Evolutionary conservation across 2,329 filamentous ascomycete species (phyloP).

Genomic region (Colletotrichum sojae): DNA sequence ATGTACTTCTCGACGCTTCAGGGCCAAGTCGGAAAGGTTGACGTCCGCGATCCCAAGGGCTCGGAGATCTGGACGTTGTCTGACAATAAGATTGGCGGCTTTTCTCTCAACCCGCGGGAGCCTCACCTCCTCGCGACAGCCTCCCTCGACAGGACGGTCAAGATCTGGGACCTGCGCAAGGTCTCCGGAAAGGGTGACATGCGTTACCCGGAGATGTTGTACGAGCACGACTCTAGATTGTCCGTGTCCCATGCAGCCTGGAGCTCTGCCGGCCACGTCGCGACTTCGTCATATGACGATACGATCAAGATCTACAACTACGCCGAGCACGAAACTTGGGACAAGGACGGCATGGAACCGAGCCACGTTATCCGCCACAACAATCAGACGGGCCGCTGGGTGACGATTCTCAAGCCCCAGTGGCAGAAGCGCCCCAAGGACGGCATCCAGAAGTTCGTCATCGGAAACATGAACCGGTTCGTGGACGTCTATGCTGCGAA

Average conservation of each 20-base stretch:
- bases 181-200: slow-evolving; percentile 75
- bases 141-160: slow-evolving; percentile 88
- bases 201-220: slow-evolving; percentile 78
- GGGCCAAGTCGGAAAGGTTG: slow-evolving; percentile 85
- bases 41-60: slow-evolving; percentile 73
- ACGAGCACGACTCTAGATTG: slow-evolving; percentile 84
- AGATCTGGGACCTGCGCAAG: slow-evolving; percentile 92
- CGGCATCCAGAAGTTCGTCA: slow-evolving; percentile 87
- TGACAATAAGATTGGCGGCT: slow-evolving; percentile 96
- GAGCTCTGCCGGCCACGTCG: slow-evolving; percentile 86
- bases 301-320: slow-evolving; percentile 94
- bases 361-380: slow-evolving; percentile 83
- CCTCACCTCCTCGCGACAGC: slow-evolving; percentile 91
- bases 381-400: slow-evolving; percentile 96
- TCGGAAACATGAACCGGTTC: slow-evolving; percentile 98
- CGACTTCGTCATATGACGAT: slow-evolving; percentile 95
- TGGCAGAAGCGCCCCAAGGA: slow-evolving; percentile 89
- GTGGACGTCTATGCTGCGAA: slow-evolving; percentile 89
- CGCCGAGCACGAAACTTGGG: slow-evolving; percentile 71
- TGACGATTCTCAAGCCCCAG: slow-evolving; percentile 85
- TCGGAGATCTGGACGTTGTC: slow-evolving; percentile 81
- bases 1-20: slow-evolving; percentile 91
- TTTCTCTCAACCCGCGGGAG: slow-evolving; percentile 84
- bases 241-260: slow-evolving; percentile 95
- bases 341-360: slow-evolving; percentile 76